Evolutionary conservation across 768 basidiomycete species (phyloP), one percentile per base, ranked within the genome.

Genomic region (Tricholoma matsutake): DNA sequence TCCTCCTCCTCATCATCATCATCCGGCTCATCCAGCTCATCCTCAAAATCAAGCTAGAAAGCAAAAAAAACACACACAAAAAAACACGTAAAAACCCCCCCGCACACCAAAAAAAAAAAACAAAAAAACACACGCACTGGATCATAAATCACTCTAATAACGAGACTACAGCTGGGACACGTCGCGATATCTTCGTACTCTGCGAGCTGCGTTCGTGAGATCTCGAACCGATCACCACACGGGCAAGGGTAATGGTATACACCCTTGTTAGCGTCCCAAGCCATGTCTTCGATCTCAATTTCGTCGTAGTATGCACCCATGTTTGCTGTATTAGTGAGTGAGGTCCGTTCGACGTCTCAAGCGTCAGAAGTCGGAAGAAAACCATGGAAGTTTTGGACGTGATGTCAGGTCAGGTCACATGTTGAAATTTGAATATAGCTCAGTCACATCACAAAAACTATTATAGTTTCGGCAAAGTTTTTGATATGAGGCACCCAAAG

Each of bases 161-260:
- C 83, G 22, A 98, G 79, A 64, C 93, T 96, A 68, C 97, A 99
- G 72, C 93, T 96, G 0, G 97, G 97, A 78, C 97, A 98, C 55
- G 85, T 95, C 22, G 96, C 96, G 51, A 96, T 86, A 71, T 98
- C 97, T 68, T 98, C 97, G 58, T 86, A 97, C 65, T 94, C 80
- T 49, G 86, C 83, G 7, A 98, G 85, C 75, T 98, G 94, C 63
- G 79, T 77, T 66, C 89, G 85, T 31, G 90, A 86, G 65, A 98
- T 98, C 75, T 98, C 96, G 77, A 98, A 99, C 43, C 96, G 87
- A 76, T 99, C 96, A 8, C 96, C 96, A 69, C 96, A 98, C 1
- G 96, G 96, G 70, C 95, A 99, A 0, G 96, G 96, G 73, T 96
- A 97, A 79, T 98, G 96, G 69, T 88, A 98, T 4, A 98, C 90